phyloP scores from a whole-genome alignment of 2,329 filamentous ascomycete genomes.

The Ascochyta rabiei region DNA sequence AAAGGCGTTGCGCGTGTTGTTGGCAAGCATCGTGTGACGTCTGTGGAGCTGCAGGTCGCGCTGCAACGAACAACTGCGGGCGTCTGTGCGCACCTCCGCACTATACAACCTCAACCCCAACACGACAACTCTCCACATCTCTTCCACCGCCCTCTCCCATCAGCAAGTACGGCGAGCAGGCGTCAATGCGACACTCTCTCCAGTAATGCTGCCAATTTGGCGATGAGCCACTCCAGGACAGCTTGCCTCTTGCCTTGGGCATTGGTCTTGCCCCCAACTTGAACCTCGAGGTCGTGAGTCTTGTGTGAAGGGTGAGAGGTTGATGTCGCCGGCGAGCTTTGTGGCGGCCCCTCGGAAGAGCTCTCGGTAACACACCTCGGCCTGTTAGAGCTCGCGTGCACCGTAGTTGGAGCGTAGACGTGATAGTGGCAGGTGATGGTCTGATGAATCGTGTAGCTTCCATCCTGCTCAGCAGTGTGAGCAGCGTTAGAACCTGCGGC shows the following conservation, averaged over 20 bases:
- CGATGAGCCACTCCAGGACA: conserved; percentile 17
- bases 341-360: background rate
- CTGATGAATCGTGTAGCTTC: conserved; percentile 5
- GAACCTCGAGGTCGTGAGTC: background rate
- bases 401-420: conserved; percentile 20
- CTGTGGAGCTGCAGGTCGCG: conserved; percentile 20
- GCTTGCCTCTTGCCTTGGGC: conserved; percentile 10
- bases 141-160: background rate
- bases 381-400: conserved; percentile 1
- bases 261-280: background rate
- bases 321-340: background rate
- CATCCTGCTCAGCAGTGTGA: conserved; percentile 11
- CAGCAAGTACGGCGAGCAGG: background rate
- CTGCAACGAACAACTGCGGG: conserved; percentile 26
- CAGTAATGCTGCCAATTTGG: conserved; percentile 11
- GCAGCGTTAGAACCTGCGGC: conserved; percentile 7
- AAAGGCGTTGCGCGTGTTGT: conserved; percentile 27
- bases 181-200: background rate
- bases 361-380: conserved; percentile 6
- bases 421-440: conserved; percentile 18
- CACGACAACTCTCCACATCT: too few species aligned
- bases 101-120: too few species aligned
- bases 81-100: conserved; percentile 37
- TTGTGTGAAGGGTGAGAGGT: background rate
- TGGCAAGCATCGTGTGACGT: conserved; percentile 40